Percentiles rank a stretch among this genome's conserved stretches.
phyloP scores from a whole-genome alignment of 345 rosid genomes.

The Iberis pinnata region DNA sequence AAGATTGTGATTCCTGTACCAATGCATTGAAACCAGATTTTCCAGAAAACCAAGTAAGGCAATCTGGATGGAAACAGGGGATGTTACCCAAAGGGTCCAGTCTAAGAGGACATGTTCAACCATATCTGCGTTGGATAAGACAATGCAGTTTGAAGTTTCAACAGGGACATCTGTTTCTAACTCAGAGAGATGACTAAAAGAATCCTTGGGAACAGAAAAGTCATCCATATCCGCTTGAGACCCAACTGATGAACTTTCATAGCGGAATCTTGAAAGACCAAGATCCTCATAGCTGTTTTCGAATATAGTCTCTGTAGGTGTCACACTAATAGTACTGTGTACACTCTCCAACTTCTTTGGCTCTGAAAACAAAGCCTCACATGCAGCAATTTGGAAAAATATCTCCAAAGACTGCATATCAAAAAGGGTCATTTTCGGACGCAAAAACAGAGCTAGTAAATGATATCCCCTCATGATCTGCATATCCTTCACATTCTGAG shows the following conservation, averaged over 20 bases:
- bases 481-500: slow-evolving; percentile 96
- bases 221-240: slow-evolving; percentile 95
- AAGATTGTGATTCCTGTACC: slow-evolving; percentile 99
- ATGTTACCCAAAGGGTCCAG: slow-evolving; percentile 97
- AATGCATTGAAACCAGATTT: slow-evolving; percentile 97
- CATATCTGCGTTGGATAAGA: slow-evolving; percentile 95
- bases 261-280: slow-evolving; percentile 65
- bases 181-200: slow-evolving; percentile 90
- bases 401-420: slow-evolving; percentile 96
- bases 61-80: slow-evolving; percentile 91
- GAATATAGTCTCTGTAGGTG: slow-evolving; percentile 47
- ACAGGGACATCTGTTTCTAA: slow-evolving; percentile 75
- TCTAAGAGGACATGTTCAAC: slow-evolving; percentile 98
- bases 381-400: slow-evolving; percentile 96
- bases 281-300: slow-evolving; percentile 80
- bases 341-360: slow-evolving; percentile 61
- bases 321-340: slow-evolving; percentile 29
- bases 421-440: slow-evolving; percentile 71
- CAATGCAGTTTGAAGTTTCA: slow-evolving; percentile 95
- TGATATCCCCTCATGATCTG: slow-evolving; percentile 95
- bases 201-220: slow-evolving; percentile 81
- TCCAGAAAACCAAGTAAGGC: slow-evolving; percentile 90
- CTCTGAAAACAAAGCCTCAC: slow-evolving; percentile 96
- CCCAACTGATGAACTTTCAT: slow-evolving; percentile 79
- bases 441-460: slow-evolving; percentile 89